Conservation (phyloP, 2,329 filamentous ascomycete genomes). For the Aspergillus oerlinghausenensis region DNA sequence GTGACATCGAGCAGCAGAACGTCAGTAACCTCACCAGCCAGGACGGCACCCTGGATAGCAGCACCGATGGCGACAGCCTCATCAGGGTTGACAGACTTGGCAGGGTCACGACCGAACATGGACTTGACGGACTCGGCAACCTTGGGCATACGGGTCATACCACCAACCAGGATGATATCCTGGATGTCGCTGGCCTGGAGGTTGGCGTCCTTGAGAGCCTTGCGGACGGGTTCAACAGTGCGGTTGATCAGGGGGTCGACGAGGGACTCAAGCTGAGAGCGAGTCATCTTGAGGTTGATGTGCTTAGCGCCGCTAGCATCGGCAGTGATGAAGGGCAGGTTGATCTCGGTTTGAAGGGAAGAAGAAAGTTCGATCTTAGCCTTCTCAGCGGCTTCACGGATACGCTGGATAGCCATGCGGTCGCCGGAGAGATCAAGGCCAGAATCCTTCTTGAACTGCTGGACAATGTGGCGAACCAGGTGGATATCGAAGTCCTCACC, state of each 20-base stretch:
- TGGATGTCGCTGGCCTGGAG: conserved; percentile 90
- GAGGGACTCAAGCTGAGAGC: conserved; percentile 87
- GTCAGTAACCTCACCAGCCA: conserved; percentile 94
- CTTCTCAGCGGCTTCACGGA: conserved; percentile 97
- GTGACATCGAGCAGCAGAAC: conserved; percentile 93
- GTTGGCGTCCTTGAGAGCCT: conserved; percentile 93
- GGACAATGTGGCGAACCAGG: conserved; percentile 87
- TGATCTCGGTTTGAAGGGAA: conserved; percentile 92
- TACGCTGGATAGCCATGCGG: conserved; percentile 98
- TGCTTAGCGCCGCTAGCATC: conserved; percentile 95
- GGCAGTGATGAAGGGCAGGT: conserved; percentile 97
- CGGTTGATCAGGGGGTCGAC: conserved; percentile 82
- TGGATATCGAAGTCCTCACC: conserved; percentile 97
- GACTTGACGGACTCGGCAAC: conserved; percentile 91
- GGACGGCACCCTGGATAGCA: conserved; percentile 93
- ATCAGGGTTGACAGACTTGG: conserved; percentile 97
- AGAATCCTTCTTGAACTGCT: conserved; percentile 95
- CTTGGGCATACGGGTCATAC: conserved; percentile 99
- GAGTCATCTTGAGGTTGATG: conserved; percentile 93
- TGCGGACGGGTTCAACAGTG: conserved; percentile 89
- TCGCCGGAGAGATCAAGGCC: conserved; percentile 84
- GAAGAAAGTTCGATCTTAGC: conserved; percentile 98
- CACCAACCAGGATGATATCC: conserved; percentile 96
- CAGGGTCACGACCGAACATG: conserved; percentile 93
- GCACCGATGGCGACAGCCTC: conserved; percentile 98